These are phyloP conservation scores for Musa schizocarpa DNA, from an alignment of 176 grass and related monocot genomes.

Conservation along the genomic window DNA sequence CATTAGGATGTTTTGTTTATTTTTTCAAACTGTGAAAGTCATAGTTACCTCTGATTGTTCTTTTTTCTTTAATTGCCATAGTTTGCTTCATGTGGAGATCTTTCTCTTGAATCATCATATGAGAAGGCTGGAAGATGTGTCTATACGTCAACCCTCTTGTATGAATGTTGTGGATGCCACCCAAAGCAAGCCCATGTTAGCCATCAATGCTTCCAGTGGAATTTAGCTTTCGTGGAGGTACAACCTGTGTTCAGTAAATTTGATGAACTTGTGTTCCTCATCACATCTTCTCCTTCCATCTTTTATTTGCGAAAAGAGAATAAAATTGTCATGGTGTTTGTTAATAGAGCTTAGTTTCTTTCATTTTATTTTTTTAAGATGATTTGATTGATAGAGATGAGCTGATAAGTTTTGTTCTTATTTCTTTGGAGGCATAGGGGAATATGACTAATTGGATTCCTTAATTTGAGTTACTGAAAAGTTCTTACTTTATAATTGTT, in stretches of 20 bases:
- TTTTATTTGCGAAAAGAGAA: conserved; percentile 8
- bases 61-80: conserved; percentile 22
- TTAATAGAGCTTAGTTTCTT: no score
- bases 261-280: neutral
- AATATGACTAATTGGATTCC: no score
- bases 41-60: neutral
- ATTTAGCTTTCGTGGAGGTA: conserved; percentile 79
- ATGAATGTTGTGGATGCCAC: conserved; percentile 48
- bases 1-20: neutral
- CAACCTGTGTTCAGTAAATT: conserved; percentile 8
- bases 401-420: neutral
- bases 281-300: neutral
- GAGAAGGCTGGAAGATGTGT: conserved; percentile 93
- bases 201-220: conserved; percentile 42
- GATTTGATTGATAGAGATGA: neutral
- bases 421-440: neutral
- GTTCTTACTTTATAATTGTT: no score
- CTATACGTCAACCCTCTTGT: conserved; percentile 81
- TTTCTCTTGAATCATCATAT: conserved; percentile 81
- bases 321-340: no score
- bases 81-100: conserved; percentile 77
- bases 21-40: neutral
- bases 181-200: conserved; percentile 34
- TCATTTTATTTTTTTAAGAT: neutral
- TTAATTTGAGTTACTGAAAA: no score